Percentiles rank a stretch among this genome's conserved stretches.
Evolutionary conservation across 805 yeast species (phyloP).

Genomic region (Debaryomyces castellii): DNA sequence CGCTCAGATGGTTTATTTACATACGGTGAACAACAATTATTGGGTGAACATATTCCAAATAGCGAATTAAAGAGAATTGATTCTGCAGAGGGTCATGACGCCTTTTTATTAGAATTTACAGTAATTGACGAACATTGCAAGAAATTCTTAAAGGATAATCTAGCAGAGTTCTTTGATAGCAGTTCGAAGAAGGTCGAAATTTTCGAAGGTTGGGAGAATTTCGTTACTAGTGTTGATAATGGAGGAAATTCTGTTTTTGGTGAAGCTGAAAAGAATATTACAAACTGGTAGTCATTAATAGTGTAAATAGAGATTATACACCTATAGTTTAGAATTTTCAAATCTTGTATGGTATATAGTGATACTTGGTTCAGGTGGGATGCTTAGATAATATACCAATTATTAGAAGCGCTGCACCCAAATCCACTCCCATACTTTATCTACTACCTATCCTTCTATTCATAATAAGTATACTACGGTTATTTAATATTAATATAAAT

Average conservation of each 20-base stretch:
- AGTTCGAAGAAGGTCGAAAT: conserved; percentile 42
- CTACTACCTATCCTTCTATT: too few relatives aligned
- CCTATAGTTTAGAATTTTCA: too few relatives aligned
- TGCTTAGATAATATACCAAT: too few relatives aligned
- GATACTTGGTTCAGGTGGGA: too few relatives aligned
- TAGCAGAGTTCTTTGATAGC: conserved; percentile 56
- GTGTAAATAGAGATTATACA: neutral
- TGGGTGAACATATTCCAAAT: conserved; percentile 74
- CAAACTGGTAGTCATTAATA: conserved; percentile 67
- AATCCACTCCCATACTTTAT: too few relatives aligned
- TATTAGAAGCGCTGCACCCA: too few relatives aligned
- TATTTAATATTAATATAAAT: too few relatives aligned
- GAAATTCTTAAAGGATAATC: conserved; percentile 58
- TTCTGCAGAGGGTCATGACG: conserved; percentile 98
- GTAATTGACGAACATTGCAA: conserved; percentile 71
- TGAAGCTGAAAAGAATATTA: conserved; percentile 85
- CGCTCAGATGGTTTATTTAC: conserved; percentile 92
- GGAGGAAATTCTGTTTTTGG: conserved; percentile 76
- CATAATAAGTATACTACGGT: too few relatives aligned
- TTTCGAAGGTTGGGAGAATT: conserved; percentile 40
- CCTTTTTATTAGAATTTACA: conserved; percentile 86
- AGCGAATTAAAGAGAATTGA: conserved; percentile 68
- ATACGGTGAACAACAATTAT: conserved; percentile 81
- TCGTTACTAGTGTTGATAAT: conserved; percentile 35
- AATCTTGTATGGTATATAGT: too few relatives aligned